Evolutionary conservation across 495 filamentous ascomycete species (phyloP).

Genomic region (Bryoglossum gracile): DNA sequence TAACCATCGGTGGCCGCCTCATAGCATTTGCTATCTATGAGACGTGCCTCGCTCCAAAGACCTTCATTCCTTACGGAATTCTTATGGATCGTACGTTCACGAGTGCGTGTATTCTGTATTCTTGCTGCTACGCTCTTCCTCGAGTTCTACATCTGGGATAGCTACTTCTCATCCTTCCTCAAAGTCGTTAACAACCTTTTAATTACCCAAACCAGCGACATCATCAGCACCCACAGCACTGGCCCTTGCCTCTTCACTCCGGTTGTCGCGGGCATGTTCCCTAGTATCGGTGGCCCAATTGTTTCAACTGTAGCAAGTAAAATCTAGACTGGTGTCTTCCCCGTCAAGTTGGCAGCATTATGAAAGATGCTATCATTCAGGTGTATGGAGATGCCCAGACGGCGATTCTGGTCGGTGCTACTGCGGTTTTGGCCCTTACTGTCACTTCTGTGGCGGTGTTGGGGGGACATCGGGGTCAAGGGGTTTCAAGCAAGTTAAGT

Average conservation of each 20-base stretch:
- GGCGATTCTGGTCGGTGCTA: slow-evolving; percentile 42
- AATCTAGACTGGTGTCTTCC: slow-evolving; percentile 59
- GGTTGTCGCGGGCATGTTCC: slow-evolving; percentile 52
- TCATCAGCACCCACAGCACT: slow-evolving; percentile 59
- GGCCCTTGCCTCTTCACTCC: slow-evolving; percentile 59
- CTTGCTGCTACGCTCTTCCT: slow-evolving; percentile 49
- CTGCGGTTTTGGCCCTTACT: slow-evolving; percentile 40
- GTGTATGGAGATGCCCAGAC: slow-evolving; percentile 48
- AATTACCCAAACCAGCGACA: slow-evolving; percentile 50
- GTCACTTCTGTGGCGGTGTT: slow-evolving; percentile 40
- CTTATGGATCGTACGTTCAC: slow-evolving; percentile 52
- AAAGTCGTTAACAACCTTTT: slow-evolving; percentile 60
- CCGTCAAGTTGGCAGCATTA: slow-evolving; percentile 40
- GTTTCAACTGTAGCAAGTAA: slow-evolving; percentile 54
- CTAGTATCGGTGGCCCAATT: slow-evolving; percentile 55
- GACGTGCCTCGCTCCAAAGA: slow-evolving; percentile 42
- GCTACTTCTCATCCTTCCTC: slow-evolving; percentile 59
- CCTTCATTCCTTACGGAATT: slow-evolving; percentile 51
- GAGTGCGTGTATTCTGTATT: slow-evolving; percentile 46
- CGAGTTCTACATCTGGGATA: slow-evolving; percentile 56
- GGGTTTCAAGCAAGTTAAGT: slow-evolving; percentile 13
- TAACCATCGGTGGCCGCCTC: slow-evolving; percentile 50
- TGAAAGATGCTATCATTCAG: slow-evolving; percentile 50
- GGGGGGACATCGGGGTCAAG: slow-evolving; percentile 40
- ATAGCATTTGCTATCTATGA: slow-evolving; percentile 51